These are phyloP conservation scores for Syzygium oleosum DNA, from an alignment of 345 rosid species.

Conservation along the genomic window DNA sequence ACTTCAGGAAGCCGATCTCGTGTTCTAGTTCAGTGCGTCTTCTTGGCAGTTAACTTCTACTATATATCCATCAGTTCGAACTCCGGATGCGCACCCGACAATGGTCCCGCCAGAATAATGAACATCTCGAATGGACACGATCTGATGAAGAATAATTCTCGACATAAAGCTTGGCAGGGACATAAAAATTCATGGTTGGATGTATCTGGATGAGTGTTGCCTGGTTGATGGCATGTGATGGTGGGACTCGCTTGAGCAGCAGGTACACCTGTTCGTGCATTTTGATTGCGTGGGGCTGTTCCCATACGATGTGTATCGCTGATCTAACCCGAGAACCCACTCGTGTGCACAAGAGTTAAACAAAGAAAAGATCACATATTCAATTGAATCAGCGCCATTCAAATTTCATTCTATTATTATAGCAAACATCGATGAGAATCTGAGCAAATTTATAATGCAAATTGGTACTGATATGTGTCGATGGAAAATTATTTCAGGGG, in stretches of 20 bases:
- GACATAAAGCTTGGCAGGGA: neutral
- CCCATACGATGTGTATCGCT: neutral
- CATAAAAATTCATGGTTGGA: neutral
- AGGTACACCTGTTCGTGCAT: constrained; percentile 4
- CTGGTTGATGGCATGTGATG: neutral
- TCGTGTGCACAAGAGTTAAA: neutral
- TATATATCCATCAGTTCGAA: neutral
- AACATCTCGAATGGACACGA: neutral
- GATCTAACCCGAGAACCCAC: neutral
- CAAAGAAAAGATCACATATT: neutral
- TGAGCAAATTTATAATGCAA: neutral
- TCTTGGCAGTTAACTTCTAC: neutral
- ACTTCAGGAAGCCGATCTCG: neutral
- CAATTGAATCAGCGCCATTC: neutral
- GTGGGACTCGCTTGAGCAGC: neutral
- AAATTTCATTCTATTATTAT: neutral
- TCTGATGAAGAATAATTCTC: neutral
- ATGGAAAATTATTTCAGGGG: neutral
- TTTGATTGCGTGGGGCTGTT: constrained; percentile 7
- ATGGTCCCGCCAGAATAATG: neutral
- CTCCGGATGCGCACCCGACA: neutral
- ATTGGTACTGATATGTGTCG: neutral
- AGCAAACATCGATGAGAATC: neutral
- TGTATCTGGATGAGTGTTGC: neutral
- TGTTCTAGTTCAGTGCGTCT: neutral